Evolutionary conservation across 768 basidiomycete genomes (phyloP).

Genomic region (Zangia roseola): DNA sequence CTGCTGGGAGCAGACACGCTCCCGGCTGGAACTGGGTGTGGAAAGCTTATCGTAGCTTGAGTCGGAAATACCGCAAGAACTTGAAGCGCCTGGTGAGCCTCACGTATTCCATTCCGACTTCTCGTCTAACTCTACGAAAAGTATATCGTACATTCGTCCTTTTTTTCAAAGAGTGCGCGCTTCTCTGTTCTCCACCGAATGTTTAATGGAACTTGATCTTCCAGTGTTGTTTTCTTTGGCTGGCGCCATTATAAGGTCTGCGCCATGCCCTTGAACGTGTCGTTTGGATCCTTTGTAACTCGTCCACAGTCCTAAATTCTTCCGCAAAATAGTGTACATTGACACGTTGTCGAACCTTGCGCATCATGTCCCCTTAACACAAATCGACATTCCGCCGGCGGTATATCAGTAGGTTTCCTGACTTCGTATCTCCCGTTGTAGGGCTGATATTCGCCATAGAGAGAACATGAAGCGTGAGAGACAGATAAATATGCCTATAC

Average conservation of each 20-base stretch:
- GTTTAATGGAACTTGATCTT: constrained; percentile 9
- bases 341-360: constrained; percentile 78
- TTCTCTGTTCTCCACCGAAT: background rate
- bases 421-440: background rate
- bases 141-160: constrained; percentile 87
- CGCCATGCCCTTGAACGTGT: background rate
- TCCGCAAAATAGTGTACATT: constrained; percentile 77
- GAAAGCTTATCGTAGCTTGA: constrained; percentile 83
- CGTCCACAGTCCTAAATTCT: constrained; percentile 77
- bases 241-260: constrained; percentile 83
- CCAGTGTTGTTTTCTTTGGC: constrained; percentile 87
- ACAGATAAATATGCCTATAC: constrained; percentile 64
- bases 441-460: constrained; percentile 37
- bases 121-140: constrained; percentile 30
- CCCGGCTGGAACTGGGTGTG: constrained; percentile 91
- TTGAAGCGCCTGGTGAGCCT: constrained; percentile 71
- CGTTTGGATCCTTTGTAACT: background rate
- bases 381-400: constrained; percentile 81
- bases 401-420: constrained; percentile 69
- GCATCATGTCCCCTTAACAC: constrained; percentile 74
- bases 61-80: constrained; percentile 84
- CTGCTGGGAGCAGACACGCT: constrained; percentile 70
- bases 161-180: constrained; percentile 79
- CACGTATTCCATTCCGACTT: background rate
- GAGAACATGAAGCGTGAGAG: constrained; percentile 78